Evolutionary conservation across 2,329 filamentous ascomycete genomes (phyloP).

Genomic region (Diplodia intermedia): DNA sequence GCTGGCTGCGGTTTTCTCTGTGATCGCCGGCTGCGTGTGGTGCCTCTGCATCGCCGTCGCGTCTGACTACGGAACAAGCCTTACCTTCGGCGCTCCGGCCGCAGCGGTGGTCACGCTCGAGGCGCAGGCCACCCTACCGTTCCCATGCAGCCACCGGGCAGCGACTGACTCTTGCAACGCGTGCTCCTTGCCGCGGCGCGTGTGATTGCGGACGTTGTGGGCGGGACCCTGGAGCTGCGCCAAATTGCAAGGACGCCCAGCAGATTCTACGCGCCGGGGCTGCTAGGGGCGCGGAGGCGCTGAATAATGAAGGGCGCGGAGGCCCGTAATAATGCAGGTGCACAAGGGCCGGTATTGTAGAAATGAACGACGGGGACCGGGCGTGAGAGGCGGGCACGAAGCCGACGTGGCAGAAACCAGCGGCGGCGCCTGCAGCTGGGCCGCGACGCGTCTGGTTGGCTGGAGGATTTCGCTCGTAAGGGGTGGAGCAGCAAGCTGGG

Average conservation of each 20-base stretch:
- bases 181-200: conserved; percentile 12
- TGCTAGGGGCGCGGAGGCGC: not conserved
- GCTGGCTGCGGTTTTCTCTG: not conserved
- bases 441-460: conserved; percentile 13
- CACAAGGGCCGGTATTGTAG: conserved; percentile 22
- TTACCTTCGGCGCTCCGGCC: not conserved
- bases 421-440: conserved; percentile 20
- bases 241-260: conserved; percentile 14
- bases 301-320: conserved; percentile 22
- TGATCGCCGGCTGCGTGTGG: conserved; percentile 17
- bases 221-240: too few relatives aligned
- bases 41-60: conserved; percentile 6
- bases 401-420: conserved; percentile 28
- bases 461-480: not conserved
- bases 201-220: not conserved
- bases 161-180: conserved; percentile 4
- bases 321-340: conserved; percentile 24
- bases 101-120: conserved; percentile 11
- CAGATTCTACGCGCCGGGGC: conserved; percentile 4
- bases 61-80: conserved; percentile 1
- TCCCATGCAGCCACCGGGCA: conserved; percentile 13
- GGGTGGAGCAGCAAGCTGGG: not conserved
- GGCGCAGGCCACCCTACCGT: conserved; percentile 9
- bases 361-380: conserved; percentile 23
- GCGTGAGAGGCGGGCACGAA: conserved; percentile 18